Percentiles rank a stretch among this genome's conserved stretches.
These are phyloP conservation scores for Kodamaea neixiangensis DNA, from an alignment of 805 yeast species.

Conservation along the genomic window DNA sequence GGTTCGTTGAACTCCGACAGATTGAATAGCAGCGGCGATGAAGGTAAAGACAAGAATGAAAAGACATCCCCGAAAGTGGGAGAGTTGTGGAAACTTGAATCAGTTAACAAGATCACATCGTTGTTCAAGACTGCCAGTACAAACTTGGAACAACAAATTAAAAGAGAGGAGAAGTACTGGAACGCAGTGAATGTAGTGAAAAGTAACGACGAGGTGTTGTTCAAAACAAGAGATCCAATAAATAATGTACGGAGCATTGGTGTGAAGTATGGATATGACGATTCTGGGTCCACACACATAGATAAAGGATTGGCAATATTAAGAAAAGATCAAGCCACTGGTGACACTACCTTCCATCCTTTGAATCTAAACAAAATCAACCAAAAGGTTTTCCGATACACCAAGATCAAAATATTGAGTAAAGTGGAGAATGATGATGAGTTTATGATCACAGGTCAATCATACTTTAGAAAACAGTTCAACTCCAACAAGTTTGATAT, in stretches of 20 bases:
- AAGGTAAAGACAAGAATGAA: slow-evolving; percentile 19
- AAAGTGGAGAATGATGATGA: slow-evolving; percentile 50
- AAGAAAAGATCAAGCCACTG: slow-evolving; percentile 45
- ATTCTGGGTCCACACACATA: slow-evolving; percentile 77
- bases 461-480: slow-evolving; percentile 32
- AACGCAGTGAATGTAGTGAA: slow-evolving; percentile 46
- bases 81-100: slow-evolving; percentile 83
- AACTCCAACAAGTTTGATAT: slow-evolving; percentile 23
- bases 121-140: slow-evolving; percentile 53
- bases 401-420: slow-evolving; percentile 60
- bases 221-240: slow-evolving; percentile 59
- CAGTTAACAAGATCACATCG: slow-evolving; percentile 56
- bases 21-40: slow-evolving; percentile 23
- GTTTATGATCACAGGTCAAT: slow-evolving; percentile 58
- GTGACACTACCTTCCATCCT: slow-evolving; percentile 37
- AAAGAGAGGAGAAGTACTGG: slow-evolving; percentile 72
- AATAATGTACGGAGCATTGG: slow-evolving; percentile 59
- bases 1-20: slow-evolving; percentile 66
- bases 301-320: slow-evolving; percentile 79
- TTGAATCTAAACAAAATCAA: slow-evolving; percentile 34
- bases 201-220: slow-evolving; percentile 58
- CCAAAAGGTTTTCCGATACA: slow-evolving; percentile 44
- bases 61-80: slow-evolving; percentile 46
- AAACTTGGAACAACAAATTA: slow-evolving; percentile 54
- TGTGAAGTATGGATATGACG: slow-evolving; percentile 88